phyloP scores from a whole-genome alignment of 1,284 basidiomycete species.

The Hemileia vastatrix region DNA sequence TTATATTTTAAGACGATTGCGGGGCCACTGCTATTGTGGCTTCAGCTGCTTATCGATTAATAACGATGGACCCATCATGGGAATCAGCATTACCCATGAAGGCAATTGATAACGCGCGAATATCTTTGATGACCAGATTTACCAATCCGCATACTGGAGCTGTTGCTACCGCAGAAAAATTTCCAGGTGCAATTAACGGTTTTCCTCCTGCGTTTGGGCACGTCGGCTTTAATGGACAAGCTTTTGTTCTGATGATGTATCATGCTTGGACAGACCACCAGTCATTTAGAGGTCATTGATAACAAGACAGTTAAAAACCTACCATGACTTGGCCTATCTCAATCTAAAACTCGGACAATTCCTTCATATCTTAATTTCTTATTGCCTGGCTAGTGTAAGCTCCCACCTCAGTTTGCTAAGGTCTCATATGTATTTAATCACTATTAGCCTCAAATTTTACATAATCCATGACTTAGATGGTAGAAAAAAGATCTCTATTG shows the following conservation, averaged over 20 bases:
- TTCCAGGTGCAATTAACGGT: slow-evolving; percentile 46
- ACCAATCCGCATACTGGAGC: slow-evolving; percentile 9
- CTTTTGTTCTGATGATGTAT: slow-evolving; percentile 57
- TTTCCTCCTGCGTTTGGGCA: not conserved
- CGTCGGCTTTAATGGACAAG: slow-evolving; percentile 53
- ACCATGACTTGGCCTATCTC: too few species aligned
- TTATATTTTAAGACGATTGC: not conserved
- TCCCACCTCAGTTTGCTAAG: too few species aligned
- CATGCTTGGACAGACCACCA: slow-evolving; percentile 4
- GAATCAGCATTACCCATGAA: slow-evolving; percentile 55
- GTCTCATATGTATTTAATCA: too few species aligned
- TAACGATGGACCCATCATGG: slow-evolving; percentile 51
- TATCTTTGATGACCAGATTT: slow-evolving; percentile 43
- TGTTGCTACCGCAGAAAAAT: slow-evolving; percentile 33
- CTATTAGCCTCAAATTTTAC: too few species aligned
- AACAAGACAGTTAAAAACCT: too few species aligned
- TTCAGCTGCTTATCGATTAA: slow-evolving; percentile 62
- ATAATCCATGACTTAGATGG: too few species aligned
- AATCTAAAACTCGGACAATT: too few species aligned
- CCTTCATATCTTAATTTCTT: too few species aligned
- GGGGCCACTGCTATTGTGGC: slow-evolving; percentile 60
- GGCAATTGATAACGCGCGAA: slow-evolving; percentile 51
- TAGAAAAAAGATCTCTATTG: too few species aligned
- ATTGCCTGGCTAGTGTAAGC: too few species aligned
- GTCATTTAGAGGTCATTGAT: too few species aligned